Conservation (phyloP, 2,329 filamentous ascomycete species). For the Cladophialophora exuberans region DNA sequence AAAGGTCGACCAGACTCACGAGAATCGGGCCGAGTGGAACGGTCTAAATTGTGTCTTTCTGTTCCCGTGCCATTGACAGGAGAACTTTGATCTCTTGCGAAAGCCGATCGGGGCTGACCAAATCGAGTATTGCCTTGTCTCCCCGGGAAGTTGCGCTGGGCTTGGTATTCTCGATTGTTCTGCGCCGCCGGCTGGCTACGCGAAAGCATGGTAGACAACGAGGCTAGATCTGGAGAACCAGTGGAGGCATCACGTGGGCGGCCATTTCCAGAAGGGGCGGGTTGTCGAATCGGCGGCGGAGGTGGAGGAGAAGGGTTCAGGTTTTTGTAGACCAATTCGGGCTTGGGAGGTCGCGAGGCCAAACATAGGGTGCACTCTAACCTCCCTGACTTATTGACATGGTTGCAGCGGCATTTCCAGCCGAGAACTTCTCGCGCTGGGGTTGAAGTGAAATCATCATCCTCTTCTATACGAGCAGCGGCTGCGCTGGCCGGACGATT, state of each 20-base stretch:
- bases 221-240: constrained; percentile 31
- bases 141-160: not conserved
- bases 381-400: constrained; percentile 23
- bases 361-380: constrained; percentile 37
- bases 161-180: not conserved
- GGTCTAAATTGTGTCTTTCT: no score
- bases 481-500: constrained; percentile 38
- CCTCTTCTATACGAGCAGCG: constrained; percentile 30
- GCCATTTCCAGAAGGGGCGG: not conserved
- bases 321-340: constrained; percentile 20
- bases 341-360: constrained; percentile 31
- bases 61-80: no score
- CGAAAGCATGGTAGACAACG: constrained; percentile 55
- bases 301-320: not conserved
- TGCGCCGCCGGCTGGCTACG: constrained; percentile 49
- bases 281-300: constrained; percentile 1
- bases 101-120: no score
- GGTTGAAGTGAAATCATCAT: constrained; percentile 26
- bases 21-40: no score
- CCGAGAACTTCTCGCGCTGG: constrained; percentile 18
- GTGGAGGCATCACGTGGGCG: not conserved
- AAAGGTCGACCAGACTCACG: no score
- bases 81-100: no score
- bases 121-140: no score
- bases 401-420: constrained; percentile 28